Evolutionary conservation across 768 basidiomycete species (phyloP).

Genomic region (Lentinula sp.): DNA sequence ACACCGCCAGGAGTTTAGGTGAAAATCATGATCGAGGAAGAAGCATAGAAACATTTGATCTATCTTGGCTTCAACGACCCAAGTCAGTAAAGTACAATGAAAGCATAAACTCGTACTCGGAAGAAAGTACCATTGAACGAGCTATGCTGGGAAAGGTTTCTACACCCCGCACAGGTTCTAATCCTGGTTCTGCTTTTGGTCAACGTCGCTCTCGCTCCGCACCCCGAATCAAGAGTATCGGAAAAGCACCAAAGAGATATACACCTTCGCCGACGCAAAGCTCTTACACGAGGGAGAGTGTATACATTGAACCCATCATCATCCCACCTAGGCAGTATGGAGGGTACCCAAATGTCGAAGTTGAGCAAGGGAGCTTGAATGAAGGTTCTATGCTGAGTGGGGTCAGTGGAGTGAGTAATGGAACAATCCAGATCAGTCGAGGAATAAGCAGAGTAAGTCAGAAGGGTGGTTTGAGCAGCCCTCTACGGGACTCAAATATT

Average conservation of each 20-base stretch:
- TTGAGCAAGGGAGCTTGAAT: constrained; percentile 6
- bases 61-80: constrained; percentile 15
- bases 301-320: constrained; percentile 27
- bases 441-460: neutral
- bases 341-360: constrained; percentile 15
- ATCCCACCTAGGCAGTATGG: constrained; percentile 20
- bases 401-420: neutral
- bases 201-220: neutral
- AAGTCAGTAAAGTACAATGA: constrained; percentile 6
- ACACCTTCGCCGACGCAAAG: constrained; percentile 26
- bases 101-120: constrained; percentile 8
- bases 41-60: constrained; percentile 11
- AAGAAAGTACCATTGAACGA: constrained; percentile 4
- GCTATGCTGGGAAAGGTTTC: neutral
- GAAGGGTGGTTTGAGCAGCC: neutral
- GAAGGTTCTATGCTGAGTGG: constrained; percentile 1
- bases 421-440: neutral
- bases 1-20: neutral
- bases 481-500: constrained; percentile 27
- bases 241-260: constrained; percentile 26
- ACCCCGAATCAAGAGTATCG: constrained; percentile 33
- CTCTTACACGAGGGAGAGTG: constrained; percentile 20
- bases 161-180: neutral
- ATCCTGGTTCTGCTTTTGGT: neutral
- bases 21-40: neutral